Conservation (phyloP, 116 monocot genomes). For the Posidonia oceanica region DNA sequence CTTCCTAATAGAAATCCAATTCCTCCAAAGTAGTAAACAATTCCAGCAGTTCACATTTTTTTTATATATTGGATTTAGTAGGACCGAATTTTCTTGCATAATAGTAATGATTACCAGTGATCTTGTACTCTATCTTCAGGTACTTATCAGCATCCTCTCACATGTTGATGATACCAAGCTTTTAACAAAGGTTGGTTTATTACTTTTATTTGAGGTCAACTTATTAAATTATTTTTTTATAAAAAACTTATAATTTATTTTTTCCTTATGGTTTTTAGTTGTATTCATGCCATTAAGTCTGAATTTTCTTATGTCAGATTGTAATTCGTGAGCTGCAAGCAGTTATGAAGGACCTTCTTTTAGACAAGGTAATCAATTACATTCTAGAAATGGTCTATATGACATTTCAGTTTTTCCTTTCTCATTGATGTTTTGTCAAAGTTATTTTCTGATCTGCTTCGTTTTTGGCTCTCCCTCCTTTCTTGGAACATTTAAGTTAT, state of each 20-base stretch:
- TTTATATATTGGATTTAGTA: no score
- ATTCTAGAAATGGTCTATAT: background rate
- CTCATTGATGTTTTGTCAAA: no score
- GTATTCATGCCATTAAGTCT: background rate
- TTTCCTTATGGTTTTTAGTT: background rate
- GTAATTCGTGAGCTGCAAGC: conserved; percentile 56
- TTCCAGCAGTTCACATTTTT: no score
- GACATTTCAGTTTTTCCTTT: background rate
- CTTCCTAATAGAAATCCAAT: no score
- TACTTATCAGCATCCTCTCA: conserved; percentile 70
- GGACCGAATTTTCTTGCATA: no score
- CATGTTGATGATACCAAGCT: conserved; percentile 92
- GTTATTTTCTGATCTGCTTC: no score
- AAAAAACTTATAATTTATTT: background rate
- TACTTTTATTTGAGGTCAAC: conserved; percentile 2
- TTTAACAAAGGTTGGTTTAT: conserved; percentile 55
- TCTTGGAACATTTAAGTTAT: no score
- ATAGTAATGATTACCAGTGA: no score
- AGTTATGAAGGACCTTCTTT: conserved; percentile 48
- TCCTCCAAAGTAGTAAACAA: no score
- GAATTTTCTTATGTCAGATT: conserved; percentile 27
- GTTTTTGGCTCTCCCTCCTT: no score
- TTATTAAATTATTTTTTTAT: no score
- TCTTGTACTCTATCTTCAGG: conserved; percentile 26
- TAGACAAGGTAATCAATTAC: conserved; percentile 44